Evolutionary conservation across 2,329 filamentous ascomycete genomes (phyloP).

Genomic region (Epicoccum sorghinum): DNA sequence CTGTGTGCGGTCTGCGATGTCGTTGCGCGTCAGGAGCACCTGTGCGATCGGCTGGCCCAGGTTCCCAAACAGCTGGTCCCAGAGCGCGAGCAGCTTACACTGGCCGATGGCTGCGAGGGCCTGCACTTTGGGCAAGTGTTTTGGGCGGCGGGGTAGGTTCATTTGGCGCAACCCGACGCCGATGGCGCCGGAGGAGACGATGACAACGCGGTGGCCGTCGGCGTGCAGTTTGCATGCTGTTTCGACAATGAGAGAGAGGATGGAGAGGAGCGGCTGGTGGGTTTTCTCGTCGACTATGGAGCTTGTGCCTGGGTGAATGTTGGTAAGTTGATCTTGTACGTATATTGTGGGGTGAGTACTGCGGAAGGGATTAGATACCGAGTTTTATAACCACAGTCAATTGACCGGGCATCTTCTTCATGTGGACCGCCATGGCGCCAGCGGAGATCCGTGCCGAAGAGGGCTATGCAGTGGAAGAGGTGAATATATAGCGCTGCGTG

Average conservation of each 20-base stretch:
- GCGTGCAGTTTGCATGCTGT: conserved; percentile 85
- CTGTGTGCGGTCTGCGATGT: conserved; percentile 94
- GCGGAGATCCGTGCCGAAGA: neutral
- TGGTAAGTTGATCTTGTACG: conserved; percentile 37
- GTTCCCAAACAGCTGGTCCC: conserved; percentile 91
- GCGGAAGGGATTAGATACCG: conserved; percentile 59
- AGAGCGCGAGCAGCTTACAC: conserved; percentile 91
- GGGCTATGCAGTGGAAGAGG: neutral
- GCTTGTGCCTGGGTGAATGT: conserved; percentile 74
- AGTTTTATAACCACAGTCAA: conserved; percentile 87
- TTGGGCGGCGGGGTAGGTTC: conserved; percentile 85
- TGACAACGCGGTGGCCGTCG: conserved; percentile 91
- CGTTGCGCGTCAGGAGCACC: conserved; percentile 90
- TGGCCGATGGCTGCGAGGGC: conserved; percentile 95
- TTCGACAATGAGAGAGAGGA: conserved; percentile 90
- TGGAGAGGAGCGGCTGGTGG: conserved; percentile 90
- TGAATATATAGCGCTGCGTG: neutral
- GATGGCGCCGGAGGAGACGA: conserved; percentile 96
- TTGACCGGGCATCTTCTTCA: conserved; percentile 59
- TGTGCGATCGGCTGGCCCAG: conserved; percentile 90
- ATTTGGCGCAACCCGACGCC: conserved; percentile 90
- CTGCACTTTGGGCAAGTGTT: conserved; percentile 88
- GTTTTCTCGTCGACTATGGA: conserved; percentile 98
- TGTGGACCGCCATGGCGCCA: conserved; percentile 41
- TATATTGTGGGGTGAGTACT: conserved; percentile 30